These are phyloP conservation scores for Phialophora verrucosa DNA, from an alignment of 2,329 filamentous ascomycete genomes.

Conservation along the genomic window DNA sequence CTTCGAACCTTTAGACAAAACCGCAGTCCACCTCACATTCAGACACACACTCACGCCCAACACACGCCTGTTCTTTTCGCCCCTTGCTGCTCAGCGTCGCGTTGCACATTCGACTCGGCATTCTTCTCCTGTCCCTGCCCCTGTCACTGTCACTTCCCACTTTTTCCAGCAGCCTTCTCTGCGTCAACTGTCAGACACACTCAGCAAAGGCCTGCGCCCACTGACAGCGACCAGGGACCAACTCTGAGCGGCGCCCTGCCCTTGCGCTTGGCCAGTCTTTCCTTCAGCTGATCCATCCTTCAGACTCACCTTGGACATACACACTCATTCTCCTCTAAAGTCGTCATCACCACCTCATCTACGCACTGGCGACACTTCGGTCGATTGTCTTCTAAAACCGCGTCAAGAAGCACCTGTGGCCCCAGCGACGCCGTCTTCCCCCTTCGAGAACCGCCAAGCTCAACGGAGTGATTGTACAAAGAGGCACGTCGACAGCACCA, in stretches of 20 bases:
- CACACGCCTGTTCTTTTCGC: slow-evolving; percentile 3
- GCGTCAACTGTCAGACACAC: slow-evolving; percentile 10
- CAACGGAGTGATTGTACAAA: neutral
- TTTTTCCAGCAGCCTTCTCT: slow-evolving; percentile 13
- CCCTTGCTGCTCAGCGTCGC: slow-evolving; percentile 6
- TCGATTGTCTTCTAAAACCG: neutral
- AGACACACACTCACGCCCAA: neutral
- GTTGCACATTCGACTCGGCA: slow-evolving; percentile 3
- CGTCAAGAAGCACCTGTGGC: neutral
- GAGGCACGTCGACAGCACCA: slow-evolving; percentile 13
- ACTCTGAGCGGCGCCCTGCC: slow-evolving; percentile 22
- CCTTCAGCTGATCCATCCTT: slow-evolving; percentile 30
- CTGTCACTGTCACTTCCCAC: slow-evolving; percentile 13
- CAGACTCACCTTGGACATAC: neutral
- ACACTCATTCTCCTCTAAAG: neutral
- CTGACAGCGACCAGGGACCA: slow-evolving; percentile 4
- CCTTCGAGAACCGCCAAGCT: slow-evolving; percentile 4
- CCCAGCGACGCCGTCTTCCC: neutral
- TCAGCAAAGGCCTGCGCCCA: slow-evolving; percentile 13
- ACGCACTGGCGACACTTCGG: neutral
- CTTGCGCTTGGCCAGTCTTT: slow-evolving; percentile 29
- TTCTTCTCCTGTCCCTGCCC: slow-evolving; percentile 3
- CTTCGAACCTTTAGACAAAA: neutral
- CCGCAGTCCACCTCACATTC: neutral
- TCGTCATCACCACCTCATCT: neutral